Percentiles rank a stretch among this genome's conserved stretches.
Evolutionary conservation across 75 land plant species (phyloP).

Genomic region (Selaginella moellendorffii): DNA sequence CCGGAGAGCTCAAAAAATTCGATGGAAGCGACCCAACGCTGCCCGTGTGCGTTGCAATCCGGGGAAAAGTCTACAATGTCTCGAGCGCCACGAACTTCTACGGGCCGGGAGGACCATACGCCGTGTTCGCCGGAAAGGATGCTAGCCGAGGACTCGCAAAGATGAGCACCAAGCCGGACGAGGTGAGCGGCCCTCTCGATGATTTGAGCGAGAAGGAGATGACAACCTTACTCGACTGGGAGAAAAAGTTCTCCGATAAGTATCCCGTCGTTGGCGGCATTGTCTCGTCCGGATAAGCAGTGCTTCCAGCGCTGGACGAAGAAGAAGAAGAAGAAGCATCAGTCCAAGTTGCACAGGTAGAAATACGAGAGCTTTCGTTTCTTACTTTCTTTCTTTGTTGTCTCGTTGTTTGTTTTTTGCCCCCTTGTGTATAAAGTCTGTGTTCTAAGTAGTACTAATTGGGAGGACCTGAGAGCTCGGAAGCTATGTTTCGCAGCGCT

Average conservation of each 20-base stretch:
- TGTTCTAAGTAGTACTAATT: too few species aligned
- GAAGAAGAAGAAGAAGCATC: too few species aligned
- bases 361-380: too few species aligned
- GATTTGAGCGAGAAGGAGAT: slow-evolving; percentile 73
- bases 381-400: too few species aligned
- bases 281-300: too few species aligned
- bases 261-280: slow-evolving; percentile 76
- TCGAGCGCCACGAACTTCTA: slow-evolving; percentile 56
- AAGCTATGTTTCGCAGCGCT: too few species aligned
- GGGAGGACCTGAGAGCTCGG: too few species aligned
- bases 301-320: too few species aligned
- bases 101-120: slow-evolving; percentile 93
- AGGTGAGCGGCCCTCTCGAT: slow-evolving; percentile 43
- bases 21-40: slow-evolving; percentile 48
- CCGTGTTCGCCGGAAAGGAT: too few species aligned
- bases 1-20: slow-evolving; percentile 40
- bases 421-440: too few species aligned
- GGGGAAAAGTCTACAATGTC: slow-evolving; percentile 76
- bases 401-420: too few species aligned
- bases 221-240: slow-evolving; percentile 69
- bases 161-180: slow-evolving; percentile 74
- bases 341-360: too few species aligned
- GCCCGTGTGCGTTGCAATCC: slow-evolving; percentile 66
- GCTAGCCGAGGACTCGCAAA: slow-evolving; percentile 78
- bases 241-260: slow-evolving; percentile 80